Base-by-base conservation (phyloP, 768 basidiomycete genomes). In the Kwoniella bestiolae region DNA sequence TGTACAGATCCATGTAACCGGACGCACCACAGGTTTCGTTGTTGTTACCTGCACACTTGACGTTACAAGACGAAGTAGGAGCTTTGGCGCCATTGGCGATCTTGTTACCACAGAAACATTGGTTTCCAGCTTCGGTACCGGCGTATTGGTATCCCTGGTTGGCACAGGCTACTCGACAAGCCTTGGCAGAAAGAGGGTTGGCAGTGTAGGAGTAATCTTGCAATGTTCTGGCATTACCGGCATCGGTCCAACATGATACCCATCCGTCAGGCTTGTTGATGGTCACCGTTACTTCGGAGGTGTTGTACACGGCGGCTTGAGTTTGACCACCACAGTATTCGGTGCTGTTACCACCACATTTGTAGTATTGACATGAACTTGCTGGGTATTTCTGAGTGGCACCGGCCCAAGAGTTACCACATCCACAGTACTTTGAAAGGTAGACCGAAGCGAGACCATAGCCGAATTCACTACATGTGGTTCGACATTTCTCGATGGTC, bases 271-370 rank as follows among this genome's bases (percentile, higher is more conserved):
- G 65, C 44, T 57, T 58, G 56, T 55, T 56, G 60, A 57, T 35
- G 5, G 52, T 59, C 3, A 49, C 41, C 12, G 49, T 57, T 6
- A 56, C 44, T 18, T 56, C 53, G 35, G 56, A 62, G 25, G 56
- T 50, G 59, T 67, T 66, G 69, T 70, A 75, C 0, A 75, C 32
- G 5, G 63, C 62, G 26, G 69, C 47, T 49, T 57, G 55, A 21
- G 44, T 52, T 11, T 49, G 31, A 55, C 68, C 66, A 66, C 78
- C 78, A 58, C 78, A 79, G 0, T 49, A 70, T 52, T 77, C 62
- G 21, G 69, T 51, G 5, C 31, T 56, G 60, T 79, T 71, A 38
- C 76, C 76, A 53, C 66, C 62, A 57, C 79, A 80, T 12, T 49
- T 50, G n/a, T 67, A 34, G 28, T 63, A 52, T 26, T 61, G 65